These are phyloP conservation scores for Penicillium sp. DNA, from an alignment of 2,329 filamentous ascomycete species.

Conservation along the genomic window DNA sequence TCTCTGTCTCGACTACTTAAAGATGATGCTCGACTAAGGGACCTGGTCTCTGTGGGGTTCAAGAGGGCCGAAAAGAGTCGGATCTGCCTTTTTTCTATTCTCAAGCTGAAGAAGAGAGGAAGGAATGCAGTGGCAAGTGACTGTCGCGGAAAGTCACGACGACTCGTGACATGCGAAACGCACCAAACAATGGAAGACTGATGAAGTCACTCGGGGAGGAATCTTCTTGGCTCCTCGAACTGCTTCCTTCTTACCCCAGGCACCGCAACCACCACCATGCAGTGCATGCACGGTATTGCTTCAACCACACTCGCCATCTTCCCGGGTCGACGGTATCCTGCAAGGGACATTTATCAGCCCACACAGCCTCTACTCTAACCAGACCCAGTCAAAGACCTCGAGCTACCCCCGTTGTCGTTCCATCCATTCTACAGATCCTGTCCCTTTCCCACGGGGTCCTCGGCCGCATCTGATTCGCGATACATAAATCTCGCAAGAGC, in stretches of 20 bases:
- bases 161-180: not conserved
- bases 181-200: not conserved
- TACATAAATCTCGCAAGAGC: not conserved
- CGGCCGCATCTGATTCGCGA: not conserved
- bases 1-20: too few relatives aligned
- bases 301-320: not conserved
- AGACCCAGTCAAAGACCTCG: not conserved
- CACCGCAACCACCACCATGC: not conserved
- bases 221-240: not conserved
- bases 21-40: not conserved
- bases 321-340: not conserved
- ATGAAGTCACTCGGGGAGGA: constrained; percentile 1
- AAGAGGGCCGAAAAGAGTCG: not conserved
- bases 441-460: not conserved
- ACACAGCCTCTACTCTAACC: not conserved
- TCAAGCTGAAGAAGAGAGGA: not conserved
- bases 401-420: not conserved
- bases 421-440: not conserved
- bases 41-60: not conserved
- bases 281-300: too few relatives aligned
- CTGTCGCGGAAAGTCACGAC: not conserved
- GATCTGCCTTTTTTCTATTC: not conserved
- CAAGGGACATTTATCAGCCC: not conserved
- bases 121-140: not conserved
- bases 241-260: not conserved